Evolutionary conservation across 208 protist genomes (phyloP), one percentile per base, ranked within the genome.

Genomic region (Crithidia sp.): DNA sequence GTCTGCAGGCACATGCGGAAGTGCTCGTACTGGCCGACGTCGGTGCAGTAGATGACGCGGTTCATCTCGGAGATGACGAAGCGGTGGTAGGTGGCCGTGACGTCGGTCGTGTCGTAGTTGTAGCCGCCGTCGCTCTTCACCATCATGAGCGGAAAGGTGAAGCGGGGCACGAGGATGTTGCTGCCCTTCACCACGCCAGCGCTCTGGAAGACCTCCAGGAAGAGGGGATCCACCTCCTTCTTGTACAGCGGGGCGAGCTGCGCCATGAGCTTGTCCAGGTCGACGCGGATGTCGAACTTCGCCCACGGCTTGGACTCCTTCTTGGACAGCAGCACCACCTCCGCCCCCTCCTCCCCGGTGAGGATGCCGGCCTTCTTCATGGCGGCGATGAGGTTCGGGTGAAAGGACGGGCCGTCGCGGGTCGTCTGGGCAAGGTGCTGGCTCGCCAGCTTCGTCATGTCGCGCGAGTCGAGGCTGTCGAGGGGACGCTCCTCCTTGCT

Each of bases 51-150:
- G 49, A 99, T 85, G 37, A 98, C 79, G 40, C 96, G 92, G 61
- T 98, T 83, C 60, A 92, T 85, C 69, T 97, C 87, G 55, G 94
- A 86, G 17, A 95, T 41, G 55, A 96, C 69, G 67, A 95, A 92
- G 67, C 97, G 92, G 83, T 98, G 95, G 71, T 95, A 96, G 76
- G 96, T 91, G 16, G 89, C 73, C 2, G 95, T 83, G 17, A 99
- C 55, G 75, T 99, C 97, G 10, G 96, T 99, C 7, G 96, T 98
- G 79, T 98, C 96, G 84, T 98, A 98, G 14, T 88, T 98, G 76
- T 82, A 98, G 50, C 97, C 97, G 61, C 98, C 98, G 76, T 99
- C 98, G 70, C 92, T 93, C 87, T 99, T 99, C 49, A 85, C 73
- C 13, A 98, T 85, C 63, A 99, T 99, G 40, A 99, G 84, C 16